Evolutionary conservation across 495 filamentous ascomycete genomes (phyloP).

Genomic region (Podospora bellae-mahoneyi): DNA sequence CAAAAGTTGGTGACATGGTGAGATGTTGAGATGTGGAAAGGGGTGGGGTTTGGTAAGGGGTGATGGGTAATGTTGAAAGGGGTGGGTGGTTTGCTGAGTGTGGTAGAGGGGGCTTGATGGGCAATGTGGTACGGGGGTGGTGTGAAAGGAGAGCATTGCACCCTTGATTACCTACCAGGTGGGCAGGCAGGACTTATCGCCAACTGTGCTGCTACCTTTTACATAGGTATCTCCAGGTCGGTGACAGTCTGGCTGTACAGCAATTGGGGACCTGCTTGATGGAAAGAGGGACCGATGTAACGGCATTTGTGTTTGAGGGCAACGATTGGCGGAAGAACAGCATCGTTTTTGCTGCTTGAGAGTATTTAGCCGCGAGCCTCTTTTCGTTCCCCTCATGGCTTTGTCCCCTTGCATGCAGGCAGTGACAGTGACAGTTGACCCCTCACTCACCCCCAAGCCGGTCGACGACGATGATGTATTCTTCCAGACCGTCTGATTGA

Average conservation of each 20-base stretch:
- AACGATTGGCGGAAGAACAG: neutral
- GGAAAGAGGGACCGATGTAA: neutral
- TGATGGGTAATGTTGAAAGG: no score
- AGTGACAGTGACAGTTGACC: neutral
- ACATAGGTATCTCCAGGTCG: neutral
- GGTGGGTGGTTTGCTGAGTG: no score
- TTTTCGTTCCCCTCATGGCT: neutral
- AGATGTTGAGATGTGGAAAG: no score
- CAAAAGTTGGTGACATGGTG: no score
- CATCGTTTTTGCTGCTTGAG: neutral
- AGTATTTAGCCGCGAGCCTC: neutral
- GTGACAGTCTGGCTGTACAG: neutral
- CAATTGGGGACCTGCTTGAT: neutral
- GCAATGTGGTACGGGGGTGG: no score
- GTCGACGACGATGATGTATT: neutral
- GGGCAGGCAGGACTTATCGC: neutral
- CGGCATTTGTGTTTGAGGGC: neutral
- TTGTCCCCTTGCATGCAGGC: neutral
- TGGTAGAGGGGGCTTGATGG: no score
- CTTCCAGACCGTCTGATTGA: neutral
- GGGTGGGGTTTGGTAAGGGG: no score
- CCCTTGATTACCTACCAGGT: no score
- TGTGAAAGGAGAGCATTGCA: no score
- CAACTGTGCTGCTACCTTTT: neutral
- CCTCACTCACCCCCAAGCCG: neutral